Conservation (phyloP, 106 monocot species). For the Acanthochlamys bracteata region DNA sequence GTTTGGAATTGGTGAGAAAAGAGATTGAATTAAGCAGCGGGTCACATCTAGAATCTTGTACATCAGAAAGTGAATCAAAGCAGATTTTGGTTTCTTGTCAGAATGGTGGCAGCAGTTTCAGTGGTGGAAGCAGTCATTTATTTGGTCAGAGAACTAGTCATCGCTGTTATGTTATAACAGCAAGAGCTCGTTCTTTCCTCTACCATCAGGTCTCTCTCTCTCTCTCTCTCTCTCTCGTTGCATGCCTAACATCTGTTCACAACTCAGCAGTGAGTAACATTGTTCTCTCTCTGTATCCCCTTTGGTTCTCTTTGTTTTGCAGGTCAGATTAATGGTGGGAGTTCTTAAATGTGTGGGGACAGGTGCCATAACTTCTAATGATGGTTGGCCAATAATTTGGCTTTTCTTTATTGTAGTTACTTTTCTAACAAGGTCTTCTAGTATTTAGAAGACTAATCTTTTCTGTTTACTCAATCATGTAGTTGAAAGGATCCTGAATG, state of each 20-base stretch:
- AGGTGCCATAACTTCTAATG: slow-evolving; percentile 39
- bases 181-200: slow-evolving; percentile 73
- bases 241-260: too few relatives aligned
- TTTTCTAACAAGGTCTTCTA: background rate
- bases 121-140: slow-evolving; percentile 5
- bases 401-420: background rate
- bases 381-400: slow-evolving; percentile 35
- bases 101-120: slow-evolving; percentile 1
- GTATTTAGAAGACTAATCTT: background rate
- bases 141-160: slow-evolving; percentile 68
- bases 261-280: too few relatives aligned
- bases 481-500: slow-evolving; percentile 80
- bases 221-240: slow-evolving; percentile 1
- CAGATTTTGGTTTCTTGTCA: slow-evolving; percentile 9
- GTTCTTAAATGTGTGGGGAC: slow-evolving; percentile 83
- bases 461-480: background rate
- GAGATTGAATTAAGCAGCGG: slow-evolving; percentile 10
- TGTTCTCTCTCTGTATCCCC: too few relatives aligned
- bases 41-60: slow-evolving; percentile 6
- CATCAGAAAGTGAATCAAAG: slow-evolving; percentile 17
- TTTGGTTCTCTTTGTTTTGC: too few relatives aligned
- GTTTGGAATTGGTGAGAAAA: slow-evolving; percentile 34
- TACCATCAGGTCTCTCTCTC: slow-evolving; percentile 63
- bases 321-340: slow-evolving; percentile 94
- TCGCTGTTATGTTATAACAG: slow-evolving; percentile 69